Evolutionary conservation across 2,329 filamentous ascomycete species (phyloP), one percentile per base, ranked within the genome.

Genomic region (Phialophora tarda): DNA sequence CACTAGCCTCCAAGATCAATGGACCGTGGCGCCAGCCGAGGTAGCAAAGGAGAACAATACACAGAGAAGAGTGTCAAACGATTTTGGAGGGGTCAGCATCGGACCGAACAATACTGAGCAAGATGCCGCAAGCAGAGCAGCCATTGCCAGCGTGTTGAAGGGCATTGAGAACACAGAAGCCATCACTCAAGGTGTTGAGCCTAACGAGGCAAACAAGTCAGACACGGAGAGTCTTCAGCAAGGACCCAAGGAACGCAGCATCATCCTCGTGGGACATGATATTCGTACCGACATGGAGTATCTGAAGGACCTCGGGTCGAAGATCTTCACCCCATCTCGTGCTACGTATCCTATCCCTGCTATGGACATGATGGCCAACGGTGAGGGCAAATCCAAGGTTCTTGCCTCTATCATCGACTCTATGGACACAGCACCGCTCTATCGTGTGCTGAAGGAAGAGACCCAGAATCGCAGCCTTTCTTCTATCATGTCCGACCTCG

Each of bases 231-330:
- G n/a, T n/a, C 32, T 59, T 34, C 63, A 69, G 51, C 59, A 38
- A 11, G 67, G 70, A 34, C 28, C 63, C 47, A 67, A 75, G 73
- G 68, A 79, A 53, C 86, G 89, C 28, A 88, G 87, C 50, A 79
- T 97, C 53, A 81, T 96, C 26, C 81, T 98, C 14, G 87, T 97
- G 2, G 95, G 92, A 21, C 93, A 97, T 74, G 89, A 91, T 66
- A 77, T 90, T 10, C 73, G 78, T 0, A 77, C 83, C 11, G 95
- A 98, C 73, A 80, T 97, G 66, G 78, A 80, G 0, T 92, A 90
- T 74, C 83, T 97, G 11, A 78, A 81, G 2, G 78, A 80, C 2
- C 74, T 94, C n/a, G 89, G 88, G 12, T 89, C 90, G 74, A 82
- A 90, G 59, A 68, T 77, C 38, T 76, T 77, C 54, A 51, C 30